Percentiles rank a stretch among this genome's conserved stretches.
These are phyloP conservation scores for Fusarium continuum DNA, from an alignment of 2,329 filamentous ascomycete species.

Conservation along the genomic window DNA sequence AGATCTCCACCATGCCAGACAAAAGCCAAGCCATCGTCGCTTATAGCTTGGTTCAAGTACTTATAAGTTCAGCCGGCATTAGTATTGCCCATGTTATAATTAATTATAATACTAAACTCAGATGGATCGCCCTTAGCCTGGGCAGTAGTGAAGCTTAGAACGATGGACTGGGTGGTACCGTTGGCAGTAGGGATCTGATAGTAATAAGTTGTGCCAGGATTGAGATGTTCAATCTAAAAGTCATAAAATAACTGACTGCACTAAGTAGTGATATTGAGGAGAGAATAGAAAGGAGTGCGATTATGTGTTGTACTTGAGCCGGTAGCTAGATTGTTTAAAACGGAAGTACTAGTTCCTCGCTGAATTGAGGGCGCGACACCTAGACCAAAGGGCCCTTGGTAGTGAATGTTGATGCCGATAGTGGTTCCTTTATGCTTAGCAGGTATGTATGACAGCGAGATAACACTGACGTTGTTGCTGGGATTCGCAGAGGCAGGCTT, in stretches of 20 bases:
- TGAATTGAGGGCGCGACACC: fast-evolving
- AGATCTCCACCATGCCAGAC: conserved; percentile 4
- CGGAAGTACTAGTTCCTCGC: background rate
- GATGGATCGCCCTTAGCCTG: background rate
- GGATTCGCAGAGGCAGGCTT: background rate
- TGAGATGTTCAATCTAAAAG: background rate
- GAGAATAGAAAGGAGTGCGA: background rate
- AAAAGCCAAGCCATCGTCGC: background rate
- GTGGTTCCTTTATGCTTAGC: fast-evolving
- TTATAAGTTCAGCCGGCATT: background rate
- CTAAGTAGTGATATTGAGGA: background rate
- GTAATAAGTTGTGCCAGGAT: background rate
- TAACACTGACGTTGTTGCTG: conserved; percentile 3
- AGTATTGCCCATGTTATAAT: background rate
- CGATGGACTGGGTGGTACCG: background rate
- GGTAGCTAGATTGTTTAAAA: background rate
- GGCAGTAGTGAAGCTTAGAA: background rate
- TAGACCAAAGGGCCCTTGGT: background rate
- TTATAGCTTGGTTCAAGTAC: background rate
- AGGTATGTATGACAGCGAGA: background rate
- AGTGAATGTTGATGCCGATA: background rate
- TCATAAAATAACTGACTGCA: conserved; percentile 7
- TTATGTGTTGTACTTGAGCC: background rate
- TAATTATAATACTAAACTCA: background rate
- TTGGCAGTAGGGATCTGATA: background rate